phyloP scores from a whole-genome alignment of 1,139 yeast genomes.

The Pichia sp. region DNA sequence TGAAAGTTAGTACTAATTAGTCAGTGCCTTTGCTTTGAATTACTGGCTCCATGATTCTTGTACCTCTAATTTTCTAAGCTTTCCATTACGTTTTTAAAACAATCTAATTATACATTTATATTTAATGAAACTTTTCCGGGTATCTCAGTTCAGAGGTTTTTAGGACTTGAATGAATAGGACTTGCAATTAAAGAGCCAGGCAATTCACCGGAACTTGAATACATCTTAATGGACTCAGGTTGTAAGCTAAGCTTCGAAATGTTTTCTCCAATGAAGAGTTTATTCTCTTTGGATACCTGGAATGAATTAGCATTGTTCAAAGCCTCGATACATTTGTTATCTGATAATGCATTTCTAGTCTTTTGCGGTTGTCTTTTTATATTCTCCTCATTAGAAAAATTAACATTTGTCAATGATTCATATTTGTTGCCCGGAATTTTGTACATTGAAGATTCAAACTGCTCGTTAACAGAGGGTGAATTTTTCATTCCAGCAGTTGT shows the following conservation, averaged over 20 bases:
- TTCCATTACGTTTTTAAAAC: neutral
- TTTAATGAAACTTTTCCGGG: neutral
- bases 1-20: constrained; percentile 14
- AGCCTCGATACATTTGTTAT: neutral
- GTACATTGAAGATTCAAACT: neutral
- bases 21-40: no score
- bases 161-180: constrained; percentile 1
- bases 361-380: neutral
- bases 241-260: neutral
- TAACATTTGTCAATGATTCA: neutral
- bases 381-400: neutral
- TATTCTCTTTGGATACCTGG: neutral
- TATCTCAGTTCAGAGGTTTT: neutral
- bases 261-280: neutral
- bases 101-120: neutral
- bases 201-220: neutral
- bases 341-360: neutral
- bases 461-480: neutral
- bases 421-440: neutral
- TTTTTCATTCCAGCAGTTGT: constrained; percentile 2
- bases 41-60: no score
- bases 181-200: constrained; percentile 10
- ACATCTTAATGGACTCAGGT: neutral
- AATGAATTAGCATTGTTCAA: neutral
- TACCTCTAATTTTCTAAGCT: no score